Evolutionary conservation across 768 basidiomycete species (phyloP), one percentile per base, ranked within the genome.

Genomic region (Tubosaeta brunneosetosa): DNA sequence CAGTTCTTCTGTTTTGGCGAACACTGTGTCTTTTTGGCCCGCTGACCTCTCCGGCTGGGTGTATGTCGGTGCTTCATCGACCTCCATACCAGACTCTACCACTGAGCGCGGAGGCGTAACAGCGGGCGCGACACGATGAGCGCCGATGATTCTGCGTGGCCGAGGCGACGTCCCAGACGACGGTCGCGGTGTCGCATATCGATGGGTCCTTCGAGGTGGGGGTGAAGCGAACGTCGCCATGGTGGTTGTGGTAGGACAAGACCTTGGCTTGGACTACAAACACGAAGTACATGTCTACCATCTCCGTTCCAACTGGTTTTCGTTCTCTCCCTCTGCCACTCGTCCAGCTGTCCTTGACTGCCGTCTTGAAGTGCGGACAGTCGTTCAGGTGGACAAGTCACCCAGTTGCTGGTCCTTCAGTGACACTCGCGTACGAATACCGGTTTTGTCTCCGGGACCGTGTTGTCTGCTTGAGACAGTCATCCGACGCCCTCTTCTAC

Each of bases 341-440:
- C n/a, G 70, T 69, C 10, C 91, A 94, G 66, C 74, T 94, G 32
- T 85, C 83, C n/a, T 77, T 95, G 38, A 73, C 84, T 41, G 83
- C 86, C 1, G 89, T 90, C 11, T 73, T 94, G 32, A 84, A 81
- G 62, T 91, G 85, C 51, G 92, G 92, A 4, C 91, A 94, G 66
- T 86, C 86, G 3, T 94, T 94, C 67, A 83, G 90, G 27, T 94
- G 93, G 91, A 76, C 79, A 36, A 76, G 73, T 7, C 70, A 79
- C 49, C 77, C 63, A 12, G 54, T 37, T 11, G 50, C 41, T 34
- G 60, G 62, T 19, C 37, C 59, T 32, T 44, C 56, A 27, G 41
- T 13, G 12, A 49, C 55, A 38, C 13, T 42, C 14, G 66, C 72
- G n/a, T 71, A 81, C 16, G 92, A 94, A 68, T 94, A 91, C 65